Evolutionary conservation across 176 grass and related monocot genomes (phyloP), one percentile per base, ranked within the genome.

Genomic region (Raddia distichophylla): DNA sequence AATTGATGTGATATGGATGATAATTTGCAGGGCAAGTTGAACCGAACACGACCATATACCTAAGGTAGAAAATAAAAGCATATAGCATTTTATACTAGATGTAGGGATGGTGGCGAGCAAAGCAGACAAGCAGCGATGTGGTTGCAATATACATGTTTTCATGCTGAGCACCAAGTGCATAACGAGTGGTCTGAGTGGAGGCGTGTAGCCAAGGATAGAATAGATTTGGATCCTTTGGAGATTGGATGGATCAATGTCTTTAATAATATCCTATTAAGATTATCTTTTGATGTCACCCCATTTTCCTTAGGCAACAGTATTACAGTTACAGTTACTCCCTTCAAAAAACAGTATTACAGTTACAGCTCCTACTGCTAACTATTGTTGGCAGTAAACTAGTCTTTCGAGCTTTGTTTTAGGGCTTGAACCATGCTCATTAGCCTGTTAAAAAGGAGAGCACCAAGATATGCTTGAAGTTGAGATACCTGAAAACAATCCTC

Each of bases 1-100:
- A 78, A 76, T 52, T n/a, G 82, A 76, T 52, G 63, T 85, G 15
- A 76, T 59, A 13, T 75, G 71, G 51, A 83, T 73, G 69, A 80
- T 84, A 62, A 94, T 77, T 18, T 82, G 51, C 76, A 85, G 10
- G 40, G 72, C 33, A 51, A 48, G 10, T 82, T 66, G n/a, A 42
- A 71, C 49, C 58, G 51, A 80, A 5, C 71, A 71, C 64, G 69
- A 51, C 35, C 55, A 18, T 11, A 42, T 7, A 42, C 48, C 35
- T 51, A 52, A 83, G 32, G 3, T 60, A 80, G 43, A 80, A 71
- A 11, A 48, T 74, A 49, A 64, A 44, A 70, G 51, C 8, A 27
- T 77, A 48, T 52, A 81, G 40, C 17, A 83, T 50, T 79, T 34
- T 57, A 69, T 8, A 18, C 55, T 62, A 61, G 12, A 5, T 69